Percentiles rank a stretch among this genome's conserved stretches.
Conservation (phyloP, 2,329 filamentous ascomycete genomes). For the Botrytis cinerea region DNA sequence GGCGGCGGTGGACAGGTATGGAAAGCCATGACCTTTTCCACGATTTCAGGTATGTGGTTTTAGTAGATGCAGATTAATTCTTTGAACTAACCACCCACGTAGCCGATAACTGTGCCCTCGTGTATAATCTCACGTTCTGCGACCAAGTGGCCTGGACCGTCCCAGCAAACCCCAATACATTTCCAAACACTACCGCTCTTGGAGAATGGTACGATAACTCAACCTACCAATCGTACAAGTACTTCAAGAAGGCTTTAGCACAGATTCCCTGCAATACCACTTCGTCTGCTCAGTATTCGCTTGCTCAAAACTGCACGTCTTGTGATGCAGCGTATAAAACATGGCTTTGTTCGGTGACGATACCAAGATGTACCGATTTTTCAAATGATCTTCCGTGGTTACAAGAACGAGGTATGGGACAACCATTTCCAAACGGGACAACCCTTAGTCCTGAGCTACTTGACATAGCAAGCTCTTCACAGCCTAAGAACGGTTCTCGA, state of each 20-base stretch:
- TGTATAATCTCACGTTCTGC: constrained; percentile 89
- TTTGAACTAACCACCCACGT: constrained; percentile 25
- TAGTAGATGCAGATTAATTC: constrained; percentile 2
- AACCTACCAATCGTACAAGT: constrained; percentile 67
- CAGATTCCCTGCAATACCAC: constrained; percentile 84
- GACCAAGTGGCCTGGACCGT: constrained; percentile 87
- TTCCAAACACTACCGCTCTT: constrained; percentile 61
- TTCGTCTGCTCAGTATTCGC: constrained; percentile 74
- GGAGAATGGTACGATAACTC: constrained; percentile 76
- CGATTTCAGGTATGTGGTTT: constrained; percentile 66
- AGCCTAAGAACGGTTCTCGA: constrained; percentile 57
- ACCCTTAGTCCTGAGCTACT: constrained; percentile 47
- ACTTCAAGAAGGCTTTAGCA: constrained; percentile 79
- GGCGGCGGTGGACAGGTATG: constrained; percentile 79
- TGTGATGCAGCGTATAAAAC: constrained; percentile 82
- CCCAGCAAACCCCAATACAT: constrained; percentile 70
- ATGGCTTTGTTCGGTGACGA: constrained; percentile 92
- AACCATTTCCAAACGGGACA: constrained; percentile 70
- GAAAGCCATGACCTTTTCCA: constrained; percentile 69
- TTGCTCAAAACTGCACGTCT: constrained; percentile 73
- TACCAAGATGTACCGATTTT: constrained; percentile 90
- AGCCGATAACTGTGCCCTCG: constrained; percentile 81
- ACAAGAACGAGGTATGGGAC: constrained; percentile 70
- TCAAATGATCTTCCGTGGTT: constrained; percentile 52
- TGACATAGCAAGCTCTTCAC: constrained; percentile 30